Evolutionary conservation across 805 yeast genomes (phyloP), one percentile per base, ranked within the genome.

Genomic region (Lachancea waltii): DNA sequence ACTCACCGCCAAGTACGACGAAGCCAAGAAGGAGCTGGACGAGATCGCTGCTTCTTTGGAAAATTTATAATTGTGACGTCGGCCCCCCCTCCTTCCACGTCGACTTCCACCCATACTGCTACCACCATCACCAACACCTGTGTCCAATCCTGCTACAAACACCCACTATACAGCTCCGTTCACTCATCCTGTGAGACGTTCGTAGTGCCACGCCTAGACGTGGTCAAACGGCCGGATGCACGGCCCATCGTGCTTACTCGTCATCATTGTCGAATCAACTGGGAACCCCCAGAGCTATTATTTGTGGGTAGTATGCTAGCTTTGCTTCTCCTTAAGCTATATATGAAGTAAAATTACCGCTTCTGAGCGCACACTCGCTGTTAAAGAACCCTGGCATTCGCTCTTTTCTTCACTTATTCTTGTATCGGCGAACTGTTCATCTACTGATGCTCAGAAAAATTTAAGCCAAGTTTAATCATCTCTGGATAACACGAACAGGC

Each of bases 1-100:
- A 61, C 70, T 90, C 64, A 72, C 81, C 51, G 79, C 73, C 60
- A 81, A 89, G 69, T 81, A 86, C 76, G 70, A 72, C 60, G 73
- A 78, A 50, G 90, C 95, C 49, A 83, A 85, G 75, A 77, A 84
- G 51, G 98, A 92, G 69, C 77, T 92, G 70, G 97, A 92, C 56
- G 96, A 89, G 70, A 89, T 92, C 70, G 81, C 87, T 64, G 86
- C 87, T 63, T 96, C 94, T 71, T 81, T 92, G 67, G 97, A 92
- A 69, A 60, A 61, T 50, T 61, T 61, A 53, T 61, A 51, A 47
- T 22, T 32, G 18, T 30, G 40, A 26, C 17, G 40, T 26, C 40
- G 35, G 33, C 15, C 14, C 17, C 36, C 23, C 36, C 21, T 18
- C 37, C 32, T 18, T 19, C 26, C 37, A 29, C 17, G 32, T 34